Evolutionary conservation across 1,139 yeast species (phyloP).

Genomic region (Fermentozyma sake): DNA sequence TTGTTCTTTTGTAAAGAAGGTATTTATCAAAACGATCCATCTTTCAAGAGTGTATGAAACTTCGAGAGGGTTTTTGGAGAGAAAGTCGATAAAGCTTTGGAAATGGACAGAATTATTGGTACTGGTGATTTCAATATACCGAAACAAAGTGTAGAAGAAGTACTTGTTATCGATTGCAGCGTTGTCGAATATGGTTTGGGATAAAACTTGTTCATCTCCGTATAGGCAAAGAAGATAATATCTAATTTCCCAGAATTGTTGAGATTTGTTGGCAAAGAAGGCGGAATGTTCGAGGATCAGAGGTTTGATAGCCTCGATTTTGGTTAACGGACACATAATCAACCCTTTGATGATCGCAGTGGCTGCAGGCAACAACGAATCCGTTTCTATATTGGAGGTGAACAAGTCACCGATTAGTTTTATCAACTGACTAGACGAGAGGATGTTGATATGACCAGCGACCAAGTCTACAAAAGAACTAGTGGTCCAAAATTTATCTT

Average conservation of each 20-base stretch:
- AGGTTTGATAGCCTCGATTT: constrained; percentile 16
- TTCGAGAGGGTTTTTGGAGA: constrained; percentile 11
- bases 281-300: constrained; percentile 9
- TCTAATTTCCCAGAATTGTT: constrained; percentile 40
- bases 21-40: constrained; percentile 52
- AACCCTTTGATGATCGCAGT: constrained; percentile 42
- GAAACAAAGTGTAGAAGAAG: constrained; percentile 38
- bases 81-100: constrained; percentile 22
- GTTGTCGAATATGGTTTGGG: constrained; percentile 2
- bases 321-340: constrained; percentile 15
- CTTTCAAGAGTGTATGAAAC: constrained; percentile 36
- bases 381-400: constrained; percentile 6
- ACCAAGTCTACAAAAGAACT: constrained; percentile 30
- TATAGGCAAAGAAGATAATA: constrained; percentile 47
- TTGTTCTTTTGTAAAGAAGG: constrained; percentile 20
- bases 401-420: constrained; percentile 16
- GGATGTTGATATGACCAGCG: constrained; percentile 32
- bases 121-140: constrained; percentile 43
- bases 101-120: constrained; percentile 15
- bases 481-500: constrained; percentile 21
- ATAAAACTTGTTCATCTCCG: constrained; percentile 28
- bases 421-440: constrained; percentile 46
- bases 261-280: constrained; percentile 10
- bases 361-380: constrained; percentile 19
- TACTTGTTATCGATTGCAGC: constrained; percentile 7